phyloP scores from a whole-genome alignment of 495 filamentous ascomycete species.

The Bacidia rubella region DNA sequence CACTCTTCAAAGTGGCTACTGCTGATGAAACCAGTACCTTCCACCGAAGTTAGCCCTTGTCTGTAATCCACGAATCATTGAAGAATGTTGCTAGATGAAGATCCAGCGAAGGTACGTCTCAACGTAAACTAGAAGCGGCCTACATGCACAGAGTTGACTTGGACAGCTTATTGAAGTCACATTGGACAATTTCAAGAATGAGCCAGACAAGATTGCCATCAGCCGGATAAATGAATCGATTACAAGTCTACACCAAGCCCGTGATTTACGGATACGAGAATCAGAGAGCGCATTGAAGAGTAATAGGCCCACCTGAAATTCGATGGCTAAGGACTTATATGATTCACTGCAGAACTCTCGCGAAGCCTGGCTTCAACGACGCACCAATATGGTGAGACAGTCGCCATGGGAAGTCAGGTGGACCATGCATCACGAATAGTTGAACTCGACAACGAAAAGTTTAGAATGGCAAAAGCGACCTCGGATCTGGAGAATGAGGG shows the following conservation, averaged over 20 bases:
- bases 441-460: slow-evolving; percentile 83
- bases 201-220: slow-evolving; percentile 71
- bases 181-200: slow-evolving; percentile 86
- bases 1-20: too few relatives aligned
- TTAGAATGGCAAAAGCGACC: slow-evolving; percentile 77
- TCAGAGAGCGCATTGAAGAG: slow-evolving; percentile 56
- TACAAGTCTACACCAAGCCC: slow-evolving; percentile 60
- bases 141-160: not conserved
- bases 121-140: not conserved
- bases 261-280: slow-evolving; percentile 59
- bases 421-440: slow-evolving; percentile 71
- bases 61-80: too few relatives aligned
- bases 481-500: slow-evolving; percentile 84
- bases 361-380: slow-evolving; percentile 56
- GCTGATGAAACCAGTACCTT: too few relatives aligned
- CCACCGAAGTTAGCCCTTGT: too few relatives aligned
- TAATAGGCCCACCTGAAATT: slow-evolving; percentile 13
- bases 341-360: slow-evolving; percentile 39
- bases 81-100: slow-evolving; percentile 94
- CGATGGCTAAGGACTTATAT: not conserved
- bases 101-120: slow-evolving; percentile 60
- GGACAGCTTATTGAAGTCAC: slow-evolving; percentile 75
- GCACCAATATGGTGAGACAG: slow-evolving; percentile 56
- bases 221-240: slow-evolving; percentile 79
- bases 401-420: slow-evolving; percentile 54